Evolutionary conservation across 208 protist genomes (phyloP).

Genomic region (Porcisia deanei): DNA sequence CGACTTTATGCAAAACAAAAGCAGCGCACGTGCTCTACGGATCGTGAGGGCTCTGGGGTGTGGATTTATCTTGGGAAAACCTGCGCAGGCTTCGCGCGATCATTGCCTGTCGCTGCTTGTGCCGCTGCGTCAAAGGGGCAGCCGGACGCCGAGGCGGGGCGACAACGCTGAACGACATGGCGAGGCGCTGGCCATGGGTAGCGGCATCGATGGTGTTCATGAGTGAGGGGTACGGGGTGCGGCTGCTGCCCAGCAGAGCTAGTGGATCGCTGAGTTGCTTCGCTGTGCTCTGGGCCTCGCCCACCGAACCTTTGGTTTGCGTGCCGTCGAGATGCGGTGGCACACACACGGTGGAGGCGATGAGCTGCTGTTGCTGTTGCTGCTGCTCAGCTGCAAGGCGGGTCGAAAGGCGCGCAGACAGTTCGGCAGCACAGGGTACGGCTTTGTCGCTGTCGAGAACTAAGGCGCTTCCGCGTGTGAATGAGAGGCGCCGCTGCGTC

Average conservation of each 20-base stretch:
- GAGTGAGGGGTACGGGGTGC: constrained; percentile 22
- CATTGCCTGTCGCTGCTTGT: constrained; percentile 43
- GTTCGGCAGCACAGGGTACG: constrained; percentile 8
- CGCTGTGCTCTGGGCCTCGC: neutral
- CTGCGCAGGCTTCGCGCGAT: constrained; percentile 48
- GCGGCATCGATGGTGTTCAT: constrained; percentile 22
- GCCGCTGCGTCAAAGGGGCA: constrained; percentile 30
- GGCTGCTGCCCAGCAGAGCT: constrained; percentile 22
- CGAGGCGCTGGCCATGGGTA: constrained; percentile 11
- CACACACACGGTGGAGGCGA: constrained; percentile 6
- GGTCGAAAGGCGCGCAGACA: constrained; percentile 20
- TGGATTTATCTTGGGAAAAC: constrained; percentile 17
- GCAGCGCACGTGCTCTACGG: neutral
- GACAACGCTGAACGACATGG: constrained; percentile 3
- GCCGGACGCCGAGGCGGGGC: constrained; percentile 8
- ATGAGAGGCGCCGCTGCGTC: constrained; percentile 27
- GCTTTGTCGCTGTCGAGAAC: neutral
- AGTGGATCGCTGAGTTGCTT: neutral
- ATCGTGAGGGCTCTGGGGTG: neutral
- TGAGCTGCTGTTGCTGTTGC: constrained; percentile 23
- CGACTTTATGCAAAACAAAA: neutral
- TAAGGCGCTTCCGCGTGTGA: constrained; percentile 5
- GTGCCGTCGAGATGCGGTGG: neutral
- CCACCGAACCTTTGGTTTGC: neutral
- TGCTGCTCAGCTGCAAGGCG: constrained; percentile 24